Conservation (phyloP, 768 basidiomycete genomes). For the Dentipellis sp. region DNA sequence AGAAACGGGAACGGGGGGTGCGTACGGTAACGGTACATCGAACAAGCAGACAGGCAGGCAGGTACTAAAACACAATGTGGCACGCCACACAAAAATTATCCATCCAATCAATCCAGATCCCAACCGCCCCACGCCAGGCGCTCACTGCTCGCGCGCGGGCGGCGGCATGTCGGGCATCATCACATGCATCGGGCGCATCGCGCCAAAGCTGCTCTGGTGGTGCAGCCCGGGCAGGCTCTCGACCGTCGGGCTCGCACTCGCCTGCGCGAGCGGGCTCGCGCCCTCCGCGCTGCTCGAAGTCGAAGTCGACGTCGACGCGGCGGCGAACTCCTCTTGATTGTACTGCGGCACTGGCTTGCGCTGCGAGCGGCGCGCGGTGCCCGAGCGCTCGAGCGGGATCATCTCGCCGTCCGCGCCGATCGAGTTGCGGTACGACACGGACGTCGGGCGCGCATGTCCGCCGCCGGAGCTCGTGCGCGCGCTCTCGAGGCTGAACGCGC, state of each 20-base stretch:
- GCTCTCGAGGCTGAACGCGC: background rate
- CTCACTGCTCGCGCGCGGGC: background rate
- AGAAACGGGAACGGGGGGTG: too few relatives aligned
- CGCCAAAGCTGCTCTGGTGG: constrained; percentile 24
- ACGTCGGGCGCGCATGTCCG: background rate
- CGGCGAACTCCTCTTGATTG: background rate
- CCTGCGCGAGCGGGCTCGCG: background rate
- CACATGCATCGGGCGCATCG: constrained; percentile 19
- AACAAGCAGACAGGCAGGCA: too few relatives aligned
- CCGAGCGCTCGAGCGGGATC: constrained; percentile 7
- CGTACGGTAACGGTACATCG: too few relatives aligned
- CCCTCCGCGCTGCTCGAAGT: background rate
- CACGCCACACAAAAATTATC: too few relatives aligned
- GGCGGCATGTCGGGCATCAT: constrained; percentile 22
- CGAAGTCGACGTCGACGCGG: background rate
- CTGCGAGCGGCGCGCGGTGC: background rate
- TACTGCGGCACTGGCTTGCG: constrained; percentile 16
- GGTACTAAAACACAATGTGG: too few relatives aligned
- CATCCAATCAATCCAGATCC: background rate
- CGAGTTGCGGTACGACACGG: background rate
- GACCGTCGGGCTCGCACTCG: constrained; percentile 16
- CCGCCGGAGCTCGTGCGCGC: background rate
- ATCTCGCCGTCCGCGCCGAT: background rate
- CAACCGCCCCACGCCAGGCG: background rate
- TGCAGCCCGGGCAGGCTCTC: constrained; percentile 13